Evolutionary conservation across 768 basidiomycete genomes (phyloP), one percentile per base, ranked within the genome.

Genomic region (Macrocybe gigantea): DNA sequence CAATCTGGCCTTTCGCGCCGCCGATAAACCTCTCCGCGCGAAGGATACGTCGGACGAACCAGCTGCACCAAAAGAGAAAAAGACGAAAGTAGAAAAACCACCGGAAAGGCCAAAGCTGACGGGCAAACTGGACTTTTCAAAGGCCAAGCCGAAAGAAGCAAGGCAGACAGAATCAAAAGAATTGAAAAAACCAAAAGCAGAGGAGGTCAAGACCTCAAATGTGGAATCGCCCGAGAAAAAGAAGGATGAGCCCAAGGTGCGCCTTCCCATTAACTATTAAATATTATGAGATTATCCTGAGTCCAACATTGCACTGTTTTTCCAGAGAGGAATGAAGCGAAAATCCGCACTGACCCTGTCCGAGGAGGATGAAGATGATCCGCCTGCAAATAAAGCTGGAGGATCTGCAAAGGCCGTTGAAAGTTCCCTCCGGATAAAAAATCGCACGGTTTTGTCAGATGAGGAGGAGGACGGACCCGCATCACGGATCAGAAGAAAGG

Each of bases 401-500:
- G 41, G 35, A 37, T 22, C 50, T 3, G 34, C 33, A 22, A 37
- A 45, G 8, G 33, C 42, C 8, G 55, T 47, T 14, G 55, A 56
- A 36, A 56, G 52, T 11, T 58, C 52, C 7, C 57, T 64, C 29
- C 70, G 71, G 29, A 57, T 78, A 35, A 75, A 74, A 57, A 78
- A 71, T 42, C 70, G 69, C 3, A 68, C 74, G 13, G 56, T 83
- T 7, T 38, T 82, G 10, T 85, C 84, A 0, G 86, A 88, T 47
- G 79, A 82, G 3, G 82, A 83, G 22, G 83, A 73, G 9, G 64
- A 56, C 11, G 56, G 64, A 57, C 37, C 62, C 38, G 38, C 56
- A 22, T 60, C 68, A 44, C 72, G 70, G 57, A 55, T 65, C 39
- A 67, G 63, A 59, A 49, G 51, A 44, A 62, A 62, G 49, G 47